phyloP scores from a whole-genome alignment of 768 basidiomycete species.

The Lentinula detonsa region DNA sequence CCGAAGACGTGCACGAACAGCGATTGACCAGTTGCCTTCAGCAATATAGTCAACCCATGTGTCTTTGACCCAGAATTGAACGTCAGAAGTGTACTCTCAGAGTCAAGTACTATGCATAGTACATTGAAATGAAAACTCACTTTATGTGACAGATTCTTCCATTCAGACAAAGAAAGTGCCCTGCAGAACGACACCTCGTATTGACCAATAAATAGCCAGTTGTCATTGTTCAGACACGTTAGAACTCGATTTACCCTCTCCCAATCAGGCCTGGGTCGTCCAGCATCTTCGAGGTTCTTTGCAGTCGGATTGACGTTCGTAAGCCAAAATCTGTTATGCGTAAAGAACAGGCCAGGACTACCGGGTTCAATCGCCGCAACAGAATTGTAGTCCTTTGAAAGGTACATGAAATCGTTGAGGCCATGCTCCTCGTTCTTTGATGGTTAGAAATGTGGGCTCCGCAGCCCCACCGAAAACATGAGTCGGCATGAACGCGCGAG shows the following conservation, averaged over 20 bases:
- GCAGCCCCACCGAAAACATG: conserved; percentile 18
- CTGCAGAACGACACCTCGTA: background rate
- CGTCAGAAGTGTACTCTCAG: background rate
- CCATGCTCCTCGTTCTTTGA: conserved; percentile 18
- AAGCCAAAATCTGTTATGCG: background rate
- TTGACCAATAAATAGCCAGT: background rate
- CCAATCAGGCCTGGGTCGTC: background rate
- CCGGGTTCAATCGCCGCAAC: conserved; percentile 24
- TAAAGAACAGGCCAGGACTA: conserved; percentile 22
- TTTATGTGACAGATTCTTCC: background rate
- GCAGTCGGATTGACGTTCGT: background rate
- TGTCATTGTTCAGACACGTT: background rate
- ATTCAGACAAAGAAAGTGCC: background rate
- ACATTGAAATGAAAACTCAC: background rate
- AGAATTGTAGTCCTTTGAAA: conserved; percentile 17
- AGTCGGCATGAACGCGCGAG: conserved; percentile 15
- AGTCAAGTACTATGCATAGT: no score
- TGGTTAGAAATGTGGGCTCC: conserved; percentile 6
- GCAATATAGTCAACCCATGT: background rate
- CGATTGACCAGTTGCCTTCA: background rate
- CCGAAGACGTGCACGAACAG: no score
- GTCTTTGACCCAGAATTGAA: background rate
- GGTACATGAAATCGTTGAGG: conserved; percentile 20
- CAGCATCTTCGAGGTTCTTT: background rate
- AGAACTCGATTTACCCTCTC: background rate